phyloP scores from a whole-genome alignment of 2,329 filamentous ascomycete species.

The Diaporthe sp. region DNA sequence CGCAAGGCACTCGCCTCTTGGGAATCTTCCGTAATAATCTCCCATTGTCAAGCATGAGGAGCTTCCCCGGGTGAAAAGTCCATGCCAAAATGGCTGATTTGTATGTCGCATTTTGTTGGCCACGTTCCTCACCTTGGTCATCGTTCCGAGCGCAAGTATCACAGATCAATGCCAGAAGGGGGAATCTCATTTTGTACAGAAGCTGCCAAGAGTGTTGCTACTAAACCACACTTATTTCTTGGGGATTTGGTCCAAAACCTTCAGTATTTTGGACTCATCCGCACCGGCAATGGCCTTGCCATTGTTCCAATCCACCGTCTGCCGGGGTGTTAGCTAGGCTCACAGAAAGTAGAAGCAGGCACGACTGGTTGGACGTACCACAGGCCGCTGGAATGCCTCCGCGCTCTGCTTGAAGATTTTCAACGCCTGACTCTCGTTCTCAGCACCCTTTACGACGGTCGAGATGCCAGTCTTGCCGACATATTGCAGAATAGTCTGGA shows the following conservation, averaged over 20 bases:
- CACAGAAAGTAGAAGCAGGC: neutral
- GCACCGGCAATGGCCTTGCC: slow-evolving; percentile 84
- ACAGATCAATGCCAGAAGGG: slow-evolving; percentile 10
- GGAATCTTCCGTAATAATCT: neutral
- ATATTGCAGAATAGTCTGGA: slow-evolving; percentile 54
- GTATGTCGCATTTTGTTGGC: neutral
- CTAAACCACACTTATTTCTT: slow-evolving; percentile 39
- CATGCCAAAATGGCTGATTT: neutral
- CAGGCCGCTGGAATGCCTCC: slow-evolving; percentile 78
- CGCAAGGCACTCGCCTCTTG: slow-evolving; percentile 1
- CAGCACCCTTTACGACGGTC: slow-evolving; percentile 79
- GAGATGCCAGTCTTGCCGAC: slow-evolving; percentile 73
- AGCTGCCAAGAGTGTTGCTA: slow-evolving; percentile 12
- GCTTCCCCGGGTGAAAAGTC: neutral
- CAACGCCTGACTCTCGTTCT: slow-evolving; percentile 80
- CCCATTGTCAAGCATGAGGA: neutral
- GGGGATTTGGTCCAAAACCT: slow-evolving; percentile 74
- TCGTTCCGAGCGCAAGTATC: neutral
- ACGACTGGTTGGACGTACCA: slow-evolving; percentile 68
- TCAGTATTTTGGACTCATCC: slow-evolving; percentile 89
- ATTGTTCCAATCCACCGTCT: slow-evolving; percentile 93
- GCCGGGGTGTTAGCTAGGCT: slow-evolving; percentile 43
- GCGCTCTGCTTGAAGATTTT: slow-evolving; percentile 79
- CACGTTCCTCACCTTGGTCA: neutral
- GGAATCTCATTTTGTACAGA: slow-evolving; percentile 35